phyloP scores from a whole-genome alignment of 192 early-diverging fungal genomes.

The Funneliformis geosporum region DNA sequence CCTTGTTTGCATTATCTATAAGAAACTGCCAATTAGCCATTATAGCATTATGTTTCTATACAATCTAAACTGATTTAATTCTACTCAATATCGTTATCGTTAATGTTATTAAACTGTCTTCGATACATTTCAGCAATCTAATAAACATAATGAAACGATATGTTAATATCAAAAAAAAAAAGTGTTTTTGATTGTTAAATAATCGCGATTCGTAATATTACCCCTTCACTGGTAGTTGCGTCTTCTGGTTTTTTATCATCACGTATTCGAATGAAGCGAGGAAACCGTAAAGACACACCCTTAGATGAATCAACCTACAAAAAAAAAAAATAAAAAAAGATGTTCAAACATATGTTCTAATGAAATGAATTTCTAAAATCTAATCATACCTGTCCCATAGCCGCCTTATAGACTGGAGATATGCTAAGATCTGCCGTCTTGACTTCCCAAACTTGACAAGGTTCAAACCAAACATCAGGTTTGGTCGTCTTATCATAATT shows the following conservation, averaged over 20 bases:
- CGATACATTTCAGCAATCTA: slow-evolving; percentile 25
- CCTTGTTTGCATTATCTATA: too few relatives aligned
- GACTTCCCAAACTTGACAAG: slow-evolving; percentile 93
- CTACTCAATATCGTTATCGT: not conserved
- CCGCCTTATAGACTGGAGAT: slow-evolving; percentile 93
- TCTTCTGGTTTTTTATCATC: slow-evolving; percentile 95
- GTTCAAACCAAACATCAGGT: slow-evolving; percentile 98
- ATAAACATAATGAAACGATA: not conserved
- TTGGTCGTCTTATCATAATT: slow-evolving; percentile 72
- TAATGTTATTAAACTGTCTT: not conserved
- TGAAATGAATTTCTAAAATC: slow-evolving; percentile 1
- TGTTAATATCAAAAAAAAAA: not conserved
- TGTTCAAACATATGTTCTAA: slow-evolving; percentile 25
- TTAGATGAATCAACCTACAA: slow-evolving; percentile 73
- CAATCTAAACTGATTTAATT: not conserved
- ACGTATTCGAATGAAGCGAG: slow-evolving; percentile 90
- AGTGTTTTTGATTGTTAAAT: not conserved
- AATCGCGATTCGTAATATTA: slow-evolving; percentile 30
- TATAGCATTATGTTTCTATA: too few relatives aligned
- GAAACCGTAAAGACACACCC: slow-evolving; percentile 97
- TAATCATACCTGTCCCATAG: slow-evolving; percentile 66
- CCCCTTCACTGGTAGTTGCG: slow-evolving; percentile 89
- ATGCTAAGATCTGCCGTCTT: slow-evolving; percentile 96
- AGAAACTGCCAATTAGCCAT: too few relatives aligned
- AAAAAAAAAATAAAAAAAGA: slow-evolving; percentile 15